A percentile compares a stretch with the other conserved stretches of the same genome.
Conservation (phyloP, 441 rosid species). For the Populus tomentosa region DNA sequence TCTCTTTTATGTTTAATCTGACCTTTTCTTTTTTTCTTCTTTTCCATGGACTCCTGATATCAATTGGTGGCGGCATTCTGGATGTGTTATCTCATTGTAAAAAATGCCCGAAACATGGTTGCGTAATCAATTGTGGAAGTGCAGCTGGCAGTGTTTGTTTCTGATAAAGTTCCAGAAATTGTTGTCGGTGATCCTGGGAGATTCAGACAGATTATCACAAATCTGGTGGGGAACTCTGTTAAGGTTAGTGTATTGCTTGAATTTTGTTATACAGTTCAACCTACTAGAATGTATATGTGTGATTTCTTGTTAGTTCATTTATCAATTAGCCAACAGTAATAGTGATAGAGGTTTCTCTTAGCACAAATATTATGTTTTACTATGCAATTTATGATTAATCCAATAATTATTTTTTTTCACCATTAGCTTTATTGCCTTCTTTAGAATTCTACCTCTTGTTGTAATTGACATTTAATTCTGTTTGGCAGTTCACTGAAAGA, state of each 20-base stretch:
- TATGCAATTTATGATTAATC: not conserved
- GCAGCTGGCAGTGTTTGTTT: conserved; percentile 87
- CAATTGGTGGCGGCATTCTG: conserved; percentile 14
- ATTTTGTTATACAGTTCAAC: not conserved
- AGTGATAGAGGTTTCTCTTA: not conserved
- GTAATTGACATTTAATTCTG: not conserved
- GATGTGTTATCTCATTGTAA: not conserved
- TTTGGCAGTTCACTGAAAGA: conserved; percentile 79
- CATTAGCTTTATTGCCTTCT: not conserved
- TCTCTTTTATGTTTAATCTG: conserved; percentile 11
- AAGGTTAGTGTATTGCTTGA: conserved; percentile 50
- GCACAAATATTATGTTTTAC: not conserved
- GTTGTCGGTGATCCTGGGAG: conserved; percentile 91
- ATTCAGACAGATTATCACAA: conserved; percentile 88
- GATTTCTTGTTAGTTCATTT: conserved; percentile 2
- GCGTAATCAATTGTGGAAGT: conserved; percentile 25
- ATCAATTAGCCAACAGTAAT: not conserved
- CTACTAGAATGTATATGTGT: not conserved
- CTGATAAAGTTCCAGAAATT: conserved; percentile 80
- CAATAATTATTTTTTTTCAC: not conserved
- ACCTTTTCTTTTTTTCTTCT: conserved; percentile 18
- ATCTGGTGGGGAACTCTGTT: conserved; percentile 95
- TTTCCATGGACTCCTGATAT: conserved; percentile 5
- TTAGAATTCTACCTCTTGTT: not conserved
- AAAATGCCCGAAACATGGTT: conserved; percentile 6